Evolutionary conservation across 805 yeast genomes (phyloP).

Genomic region (Scheffersomyces coipomensis): DNA sequence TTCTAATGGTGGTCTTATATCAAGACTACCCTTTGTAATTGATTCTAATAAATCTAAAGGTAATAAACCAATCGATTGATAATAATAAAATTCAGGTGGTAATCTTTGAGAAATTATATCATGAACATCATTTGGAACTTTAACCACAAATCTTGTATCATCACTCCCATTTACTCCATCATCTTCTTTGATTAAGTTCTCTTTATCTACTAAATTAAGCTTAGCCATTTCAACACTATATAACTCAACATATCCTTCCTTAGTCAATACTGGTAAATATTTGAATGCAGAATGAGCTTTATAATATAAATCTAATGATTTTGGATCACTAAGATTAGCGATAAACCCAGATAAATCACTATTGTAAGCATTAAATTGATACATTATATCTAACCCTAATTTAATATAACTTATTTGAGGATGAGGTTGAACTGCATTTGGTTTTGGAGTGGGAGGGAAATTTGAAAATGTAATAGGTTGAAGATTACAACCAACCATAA

Average conservation of each 20-base stretch:
- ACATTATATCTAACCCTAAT: conserved; percentile 37
- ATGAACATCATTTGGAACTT: conserved; percentile 76
- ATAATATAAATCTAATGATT: conserved; percentile 51
- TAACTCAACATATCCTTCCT: conserved; percentile 68
- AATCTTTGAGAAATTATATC: conserved; percentile 79
- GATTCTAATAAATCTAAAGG: conserved; percentile 65
- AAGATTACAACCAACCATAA: conserved; percentile 75
- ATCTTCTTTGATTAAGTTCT: conserved; percentile 7
- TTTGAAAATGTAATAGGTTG: conserved; percentile 63
- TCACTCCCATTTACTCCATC: conserved; percentile 9
- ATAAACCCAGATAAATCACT: conserved; percentile 44
- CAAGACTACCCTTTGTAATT: conserved; percentile 59
- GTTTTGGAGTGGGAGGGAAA: conserved; percentile 46
- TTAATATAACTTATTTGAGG: conserved; percentile 41
- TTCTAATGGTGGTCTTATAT: conserved; percentile 67
- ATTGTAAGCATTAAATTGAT: conserved; percentile 28
- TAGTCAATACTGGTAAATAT: conserved; percentile 71
- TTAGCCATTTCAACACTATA: conserved; percentile 41
- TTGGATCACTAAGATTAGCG: conserved; percentile 45
- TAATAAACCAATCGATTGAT: conserved; percentile 73
- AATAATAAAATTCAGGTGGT: conserved; percentile 83
- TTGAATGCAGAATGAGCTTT: conserved; percentile 68
- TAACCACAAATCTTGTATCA: conserved; percentile 10
- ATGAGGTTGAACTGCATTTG: conserved; percentile 37
- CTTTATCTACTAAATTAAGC: conserved; percentile 19